phyloP scores from a whole-genome alignment of 805 yeast species.

The Diddensiella caesifluorescens region DNA sequence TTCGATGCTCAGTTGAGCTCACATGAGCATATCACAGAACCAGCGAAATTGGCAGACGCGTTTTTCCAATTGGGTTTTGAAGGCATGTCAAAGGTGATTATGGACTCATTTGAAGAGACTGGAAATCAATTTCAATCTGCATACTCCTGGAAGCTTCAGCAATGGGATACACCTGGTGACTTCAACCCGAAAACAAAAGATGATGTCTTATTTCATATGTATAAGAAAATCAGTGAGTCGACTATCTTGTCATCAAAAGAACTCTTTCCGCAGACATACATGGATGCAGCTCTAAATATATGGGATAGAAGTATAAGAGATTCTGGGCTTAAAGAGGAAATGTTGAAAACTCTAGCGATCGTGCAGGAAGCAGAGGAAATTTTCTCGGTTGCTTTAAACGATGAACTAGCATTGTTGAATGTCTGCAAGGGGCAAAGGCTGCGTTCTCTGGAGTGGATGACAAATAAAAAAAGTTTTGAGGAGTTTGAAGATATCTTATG shows the following conservation, averaged over 20 bases:
- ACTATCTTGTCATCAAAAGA: slow-evolving; percentile 8
- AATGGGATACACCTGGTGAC: slow-evolving; percentile 65
- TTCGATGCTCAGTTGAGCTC: slow-evolving; percentile 41
- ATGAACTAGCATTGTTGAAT: background rate
- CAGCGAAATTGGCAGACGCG: slow-evolving; percentile 33
- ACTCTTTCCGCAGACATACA: slow-evolving; percentile 1
- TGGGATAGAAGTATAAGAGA: background rate
- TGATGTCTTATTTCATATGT: slow-evolving; percentile 46
- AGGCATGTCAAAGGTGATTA: slow-evolving; percentile 50
- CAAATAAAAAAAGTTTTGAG: background rate
- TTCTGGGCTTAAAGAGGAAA: background rate
- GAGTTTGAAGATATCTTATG: slow-evolving; percentile 9
- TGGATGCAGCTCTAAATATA: background rate
- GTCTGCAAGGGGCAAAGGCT: background rate
- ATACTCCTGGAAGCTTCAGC: slow-evolving; percentile 70
- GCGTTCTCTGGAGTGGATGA: slow-evolving; percentile 4
- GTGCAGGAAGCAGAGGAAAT: slow-evolving; percentile 4
- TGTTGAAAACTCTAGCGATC: background rate
- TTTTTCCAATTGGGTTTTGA: slow-evolving; percentile 48
- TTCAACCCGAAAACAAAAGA: slow-evolving; percentile 35
- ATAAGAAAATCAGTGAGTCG: slow-evolving; percentile 35
- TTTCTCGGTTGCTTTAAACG: background rate
- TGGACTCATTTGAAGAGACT: slow-evolving; percentile 2
- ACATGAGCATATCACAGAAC: background rate
- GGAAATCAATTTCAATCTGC: slow-evolving; percentile 38